Base-by-base conservation (phyloP, 768 basidiomycete genomes). In the Naematelia aurantialba region DNA sequence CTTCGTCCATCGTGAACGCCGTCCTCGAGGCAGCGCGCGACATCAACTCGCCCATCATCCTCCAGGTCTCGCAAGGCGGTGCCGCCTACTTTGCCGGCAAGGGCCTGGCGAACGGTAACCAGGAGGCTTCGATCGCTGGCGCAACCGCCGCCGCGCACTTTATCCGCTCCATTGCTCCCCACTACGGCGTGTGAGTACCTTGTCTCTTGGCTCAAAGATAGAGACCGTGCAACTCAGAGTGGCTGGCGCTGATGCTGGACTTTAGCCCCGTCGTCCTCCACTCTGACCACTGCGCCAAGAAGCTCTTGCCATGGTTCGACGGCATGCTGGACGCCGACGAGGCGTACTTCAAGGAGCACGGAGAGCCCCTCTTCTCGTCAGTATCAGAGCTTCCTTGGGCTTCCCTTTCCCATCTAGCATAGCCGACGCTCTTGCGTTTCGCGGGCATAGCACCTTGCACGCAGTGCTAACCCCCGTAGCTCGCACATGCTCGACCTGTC, bases 401-500 rank as follows among this genome's bases (percentile, higher is more conserved):
- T n/a, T n/a, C n/a, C n/a, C n/a, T n/a, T n/a, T n/a, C n/a, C n/a
- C n/a, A n/a, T n/a, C n/a, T n/a, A n/a, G n/a, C n/a, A n/a, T n/a
- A n/a, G n/a, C n/a, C n/a, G n/a, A n/a, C n/a, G n/a, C n/a, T n/a
- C n/a, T n/a, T n/a, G n/a, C n/a, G n/a, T n/a, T n/a, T n/a, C n/a
- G n/a, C n/a, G n/a, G n/a, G n/a, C n/a, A n/a, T n/a, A n/a, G n/a
- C n/a, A n/a, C n/a, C n/a, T n/a, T n/a, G n/a, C n/a, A n/a, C n/a
- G n/a, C n/a, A n/a, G n/a, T 34, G 31, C 14, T 14, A n/a, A n/a
- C 14, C 10, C 42, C 13, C 12, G 4, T 17, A 78, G 77, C 59
- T 96, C 91, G 13, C 94, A 98, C 88, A 97, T 97, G 93, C 86
- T 98, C 68, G 94, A 97, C 78, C 86, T 97, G 66, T 96, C 92